A percentile compares a stretch with the other conserved stretches of the same genome.
Conservation (phyloP, 306 rosid genomes). For the Castanopsis chinensis region DNA sequence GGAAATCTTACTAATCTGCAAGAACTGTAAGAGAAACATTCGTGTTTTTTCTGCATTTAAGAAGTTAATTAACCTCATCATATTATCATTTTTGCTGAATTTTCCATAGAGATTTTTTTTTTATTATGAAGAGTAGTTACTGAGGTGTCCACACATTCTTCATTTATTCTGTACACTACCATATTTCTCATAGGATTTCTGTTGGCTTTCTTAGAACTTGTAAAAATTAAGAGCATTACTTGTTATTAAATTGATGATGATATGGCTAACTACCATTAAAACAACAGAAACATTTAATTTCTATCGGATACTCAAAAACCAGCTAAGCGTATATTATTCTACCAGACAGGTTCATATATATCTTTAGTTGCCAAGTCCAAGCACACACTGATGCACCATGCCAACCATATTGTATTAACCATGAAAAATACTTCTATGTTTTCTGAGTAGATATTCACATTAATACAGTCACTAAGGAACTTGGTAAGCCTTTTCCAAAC, state of each 20-base stretch:
- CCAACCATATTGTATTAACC: not conserved
- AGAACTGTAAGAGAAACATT: conserved; percentile 47
- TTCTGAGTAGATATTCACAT: too few relatives aligned
- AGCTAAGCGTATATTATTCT: not conserved
- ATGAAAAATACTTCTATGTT: not conserved
- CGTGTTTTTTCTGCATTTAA: not conserved
- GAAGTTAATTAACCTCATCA: not conserved
- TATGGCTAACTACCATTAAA: not conserved
- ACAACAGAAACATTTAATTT: not conserved
- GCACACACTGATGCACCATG: not conserved
- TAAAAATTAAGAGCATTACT: not conserved
- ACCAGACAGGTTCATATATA: not conserved
- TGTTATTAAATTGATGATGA: not conserved
- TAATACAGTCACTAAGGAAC: not conserved
- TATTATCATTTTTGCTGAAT: not conserved
- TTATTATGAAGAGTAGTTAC: not conserved
- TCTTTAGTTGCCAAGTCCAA: not conserved
- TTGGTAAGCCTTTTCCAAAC: not conserved
- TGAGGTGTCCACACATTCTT: not conserved
- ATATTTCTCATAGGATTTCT: not conserved
- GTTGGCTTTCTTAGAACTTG: not conserved
- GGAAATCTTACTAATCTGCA: conserved; percentile 53
- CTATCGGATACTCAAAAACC: not conserved
- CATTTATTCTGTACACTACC: not conserved
- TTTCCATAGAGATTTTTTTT: not conserved